These are phyloP conservation scores for Colletotrichum cuscutae DNA, from an alignment of 2,329 filamentous ascomycete species.

Conservation along the genomic window DNA sequence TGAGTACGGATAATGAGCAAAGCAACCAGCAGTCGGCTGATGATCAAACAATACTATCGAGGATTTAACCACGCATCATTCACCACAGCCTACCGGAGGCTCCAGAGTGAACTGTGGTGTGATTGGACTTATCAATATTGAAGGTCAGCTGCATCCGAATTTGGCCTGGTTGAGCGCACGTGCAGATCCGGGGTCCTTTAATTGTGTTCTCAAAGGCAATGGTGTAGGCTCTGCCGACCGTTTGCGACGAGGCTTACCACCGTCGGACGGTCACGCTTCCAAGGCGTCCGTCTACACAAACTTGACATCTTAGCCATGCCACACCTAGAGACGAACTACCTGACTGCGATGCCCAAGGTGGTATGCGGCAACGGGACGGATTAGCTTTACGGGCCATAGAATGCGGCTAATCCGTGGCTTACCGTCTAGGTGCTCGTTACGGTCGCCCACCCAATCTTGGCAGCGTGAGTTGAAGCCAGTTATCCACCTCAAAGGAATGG, in stretches of 20 bases:
- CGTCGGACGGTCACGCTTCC: slow-evolving; percentile 8
- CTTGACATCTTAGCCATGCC: not conserved
- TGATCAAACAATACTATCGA: not conserved
- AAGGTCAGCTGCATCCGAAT: not conserved
- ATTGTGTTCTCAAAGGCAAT: not conserved
- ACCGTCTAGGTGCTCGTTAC: not conserved
- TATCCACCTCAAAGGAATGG: not conserved
- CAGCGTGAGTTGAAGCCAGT: not conserved
- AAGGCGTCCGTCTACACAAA: not conserved
- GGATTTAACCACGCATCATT: not conserved
- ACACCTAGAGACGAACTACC: not conserved
- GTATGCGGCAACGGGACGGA: not conserved
- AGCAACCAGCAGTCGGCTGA: not conserved
- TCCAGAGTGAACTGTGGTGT: not conserved
- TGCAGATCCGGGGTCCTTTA: not conserved
- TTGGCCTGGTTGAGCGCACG: not conserved
- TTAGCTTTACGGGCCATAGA: not conserved
- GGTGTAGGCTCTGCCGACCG: slow-evolving; percentile 1
- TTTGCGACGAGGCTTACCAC: slow-evolving; percentile 29
- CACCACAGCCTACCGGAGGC: not conserved
- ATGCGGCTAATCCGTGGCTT: not conserved
- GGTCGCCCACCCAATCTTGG: not conserved
- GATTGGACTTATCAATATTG: not conserved
- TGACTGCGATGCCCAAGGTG: not conserved
- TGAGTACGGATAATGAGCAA: not conserved